These are phyloP conservation scores for Russula earlei DNA, from an alignment of 768 basidiomycete species.

Conservation along the genomic window DNA sequence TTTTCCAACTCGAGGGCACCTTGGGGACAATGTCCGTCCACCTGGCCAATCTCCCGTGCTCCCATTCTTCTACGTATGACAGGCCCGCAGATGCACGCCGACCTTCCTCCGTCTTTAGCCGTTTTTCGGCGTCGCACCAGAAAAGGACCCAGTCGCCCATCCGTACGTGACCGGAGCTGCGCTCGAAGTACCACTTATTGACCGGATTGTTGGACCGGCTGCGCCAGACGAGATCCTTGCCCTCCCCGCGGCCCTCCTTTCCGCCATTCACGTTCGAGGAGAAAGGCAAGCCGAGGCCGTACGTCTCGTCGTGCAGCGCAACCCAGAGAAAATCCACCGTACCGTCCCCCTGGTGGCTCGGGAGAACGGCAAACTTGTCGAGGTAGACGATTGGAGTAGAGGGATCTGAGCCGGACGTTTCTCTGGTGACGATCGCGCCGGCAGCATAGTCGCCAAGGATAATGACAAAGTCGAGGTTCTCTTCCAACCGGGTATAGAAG, in stretches of 20 bases:
- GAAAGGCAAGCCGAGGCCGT: slow-evolving; percentile 87
- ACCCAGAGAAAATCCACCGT: slow-evolving; percentile 99
- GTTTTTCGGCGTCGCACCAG: slow-evolving; percentile 96
- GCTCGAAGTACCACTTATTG: slow-evolving; percentile 99
- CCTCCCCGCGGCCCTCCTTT: slow-evolving; percentile 78
- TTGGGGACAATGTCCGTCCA: slow-evolving; percentile 64
- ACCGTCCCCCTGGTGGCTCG: slow-evolving; percentile 92
- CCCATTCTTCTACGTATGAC: slow-evolving; percentile 70
- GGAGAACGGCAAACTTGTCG: slow-evolving; percentile 97
- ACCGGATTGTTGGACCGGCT: slow-evolving; percentile 88
- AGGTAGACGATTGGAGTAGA: slow-evolving; percentile 71
- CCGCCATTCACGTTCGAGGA: slow-evolving; percentile 95
- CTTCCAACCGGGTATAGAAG: slow-evolving; percentile 74
- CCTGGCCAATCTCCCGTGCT: slow-evolving; percentile 52
- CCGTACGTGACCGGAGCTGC: slow-evolving; percentile 82
- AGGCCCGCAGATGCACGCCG: slow-evolving; percentile 53
- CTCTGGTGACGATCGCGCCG: slow-evolving; percentile 82
- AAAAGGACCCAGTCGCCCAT: slow-evolving; percentile 88
- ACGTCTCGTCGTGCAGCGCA: slow-evolving; percentile 95
- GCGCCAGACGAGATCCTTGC: slow-evolving; percentile 95
- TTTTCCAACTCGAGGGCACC: slow-evolving; percentile 74
- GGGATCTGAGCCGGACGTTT: slow-evolving; percentile 35
- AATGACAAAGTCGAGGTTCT: slow-evolving; percentile 80
- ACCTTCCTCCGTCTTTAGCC: slow-evolving; percentile 60
- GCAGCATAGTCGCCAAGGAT: slow-evolving; percentile 93